A percentile compares a stretch with the other conserved stretches of the same genome.
phyloP scores from a whole-genome alignment of 192 early-diverging fungal species.

The Chytriomyces hyalinus region DNA sequence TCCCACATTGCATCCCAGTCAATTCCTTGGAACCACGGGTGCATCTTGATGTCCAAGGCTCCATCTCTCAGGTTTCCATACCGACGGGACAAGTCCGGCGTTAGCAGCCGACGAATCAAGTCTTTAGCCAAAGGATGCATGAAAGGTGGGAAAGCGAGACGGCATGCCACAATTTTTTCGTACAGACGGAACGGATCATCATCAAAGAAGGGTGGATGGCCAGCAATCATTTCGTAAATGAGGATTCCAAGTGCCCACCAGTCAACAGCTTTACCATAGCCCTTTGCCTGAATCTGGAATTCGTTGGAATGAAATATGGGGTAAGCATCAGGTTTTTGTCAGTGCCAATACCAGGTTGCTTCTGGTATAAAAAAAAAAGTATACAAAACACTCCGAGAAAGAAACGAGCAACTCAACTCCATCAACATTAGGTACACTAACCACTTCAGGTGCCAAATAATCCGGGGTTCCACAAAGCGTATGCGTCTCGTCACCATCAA shows the following conservation, averaged over 20 bases:
- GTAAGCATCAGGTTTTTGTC: neutral
- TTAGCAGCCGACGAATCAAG: conserved; percentile 71
- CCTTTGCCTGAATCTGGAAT: conserved; percentile 74
- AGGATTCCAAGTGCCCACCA: conserved; percentile 95
- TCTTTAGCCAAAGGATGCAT: conserved; percentile 78
- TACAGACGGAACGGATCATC: conserved; percentile 76
- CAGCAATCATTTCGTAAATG: conserved; percentile 73
- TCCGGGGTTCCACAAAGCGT: conserved; percentile 82
- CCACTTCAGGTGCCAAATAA: conserved; percentile 76
- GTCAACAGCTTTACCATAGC: conserved; percentile 91
- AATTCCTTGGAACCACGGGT: conserved; percentile 93
- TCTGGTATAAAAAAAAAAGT: neutral
- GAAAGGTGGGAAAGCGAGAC: conserved; percentile 72
- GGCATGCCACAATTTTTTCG: conserved; percentile 74
- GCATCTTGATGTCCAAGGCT: conserved; percentile 87
- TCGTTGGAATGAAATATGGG: neutral
- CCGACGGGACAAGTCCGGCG: conserved; percentile 75
- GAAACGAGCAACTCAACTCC: conserved; percentile 27
- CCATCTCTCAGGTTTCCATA: conserved; percentile 80
- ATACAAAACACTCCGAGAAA: neutral
- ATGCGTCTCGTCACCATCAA: conserved; percentile 71
- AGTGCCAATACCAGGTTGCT: neutral
- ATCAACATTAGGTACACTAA: conserved; percentile 34
- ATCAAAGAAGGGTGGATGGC: conserved; percentile 75
- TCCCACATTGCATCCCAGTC: conserved; percentile 83